Percentiles rank a stretch among this genome's conserved stretches.
These are phyloP conservation scores for Citeromyces matritensis DNA, from an alignment of 805 yeast species.

Conservation along the genomic window DNA sequence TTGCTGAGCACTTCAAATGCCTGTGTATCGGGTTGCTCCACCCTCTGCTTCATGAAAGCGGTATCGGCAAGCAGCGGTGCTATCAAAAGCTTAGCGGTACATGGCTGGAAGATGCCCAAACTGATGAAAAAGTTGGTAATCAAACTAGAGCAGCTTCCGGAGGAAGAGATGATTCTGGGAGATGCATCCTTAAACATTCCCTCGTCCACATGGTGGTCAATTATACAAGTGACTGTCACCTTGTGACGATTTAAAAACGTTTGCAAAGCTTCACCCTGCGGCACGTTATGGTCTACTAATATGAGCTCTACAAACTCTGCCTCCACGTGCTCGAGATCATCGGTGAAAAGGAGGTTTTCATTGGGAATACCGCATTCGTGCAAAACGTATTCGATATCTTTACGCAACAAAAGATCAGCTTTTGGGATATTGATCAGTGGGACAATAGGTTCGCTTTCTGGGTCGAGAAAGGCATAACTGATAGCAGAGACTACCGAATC, in stretches of 20 bases:
- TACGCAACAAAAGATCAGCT: conserved; percentile 51
- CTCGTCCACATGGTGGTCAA: conserved; percentile 86
- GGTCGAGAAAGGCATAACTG: conserved; percentile 47
- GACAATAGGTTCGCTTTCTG: conserved; percentile 17
- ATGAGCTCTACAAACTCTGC: conserved; percentile 22
- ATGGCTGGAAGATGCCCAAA: conserved; percentile 5
- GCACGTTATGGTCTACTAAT: conserved; percentile 73
- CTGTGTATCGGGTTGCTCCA: conserved; percentile 39
- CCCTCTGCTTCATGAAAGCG: conserved; percentile 44
- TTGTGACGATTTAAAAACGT: conserved; percentile 11
- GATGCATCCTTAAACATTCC: conserved; percentile 24
- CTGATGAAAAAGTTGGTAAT: conserved; percentile 50
- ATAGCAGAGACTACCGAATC: conserved; percentile 79
- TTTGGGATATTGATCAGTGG: conserved; percentile 68
- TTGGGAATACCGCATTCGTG: conserved; percentile 25
- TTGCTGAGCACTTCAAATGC: conserved; percentile 11
- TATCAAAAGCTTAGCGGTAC: conserved; percentile 10
- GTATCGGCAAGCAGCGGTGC: conserved; percentile 76
- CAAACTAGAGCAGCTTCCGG: conserved; percentile 73
- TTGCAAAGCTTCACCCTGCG: conserved; percentile 32
- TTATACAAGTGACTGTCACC: conserved; percentile 34
- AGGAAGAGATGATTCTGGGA: conserved; percentile 46
- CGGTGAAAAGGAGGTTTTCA: conserved; percentile 42
- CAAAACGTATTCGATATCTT: conserved; percentile 52
- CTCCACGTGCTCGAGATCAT: conserved; percentile 33